These are phyloP conservation scores for Candida incommunis DNA, from an alignment of 805 yeast species.

Conservation along the genomic window DNA sequence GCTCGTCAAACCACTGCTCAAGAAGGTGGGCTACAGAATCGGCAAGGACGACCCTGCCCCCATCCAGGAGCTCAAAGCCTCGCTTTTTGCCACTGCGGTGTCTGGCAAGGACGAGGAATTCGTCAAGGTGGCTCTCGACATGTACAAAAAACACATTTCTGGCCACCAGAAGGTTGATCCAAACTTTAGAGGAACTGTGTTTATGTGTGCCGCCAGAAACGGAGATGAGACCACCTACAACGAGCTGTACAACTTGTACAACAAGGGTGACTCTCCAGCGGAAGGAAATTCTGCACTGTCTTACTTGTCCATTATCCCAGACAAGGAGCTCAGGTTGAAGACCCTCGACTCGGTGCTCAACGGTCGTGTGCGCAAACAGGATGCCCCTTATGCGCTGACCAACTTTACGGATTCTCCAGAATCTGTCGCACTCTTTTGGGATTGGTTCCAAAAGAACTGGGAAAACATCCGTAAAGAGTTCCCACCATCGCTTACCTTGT, in stretches of 20 bases:
- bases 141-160: conserved; percentile 38
- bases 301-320: conserved; percentile 50
- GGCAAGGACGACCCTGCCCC: conserved; percentile 36
- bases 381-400: conserved; percentile 61
- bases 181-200: conserved; percentile 53
- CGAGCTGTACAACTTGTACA: conserved; percentile 43
- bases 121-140: conserved; percentile 19
- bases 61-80: conserved; percentile 52
- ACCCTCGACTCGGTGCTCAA: conserved; percentile 43
- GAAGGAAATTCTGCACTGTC: conserved; percentile 60
- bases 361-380: conserved; percentile 50
- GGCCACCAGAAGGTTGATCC: conserved; percentile 63
- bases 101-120: conserved; percentile 20
- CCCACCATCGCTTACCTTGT: conserved; percentile 73
- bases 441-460: conserved; percentile 66
- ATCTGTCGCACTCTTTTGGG: conserved; percentile 61
- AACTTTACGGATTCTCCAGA: conserved; percentile 49
- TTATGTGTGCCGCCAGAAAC: conserved; percentile 45
- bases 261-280: conserved; percentile 44
- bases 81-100: conserved; percentile 29
- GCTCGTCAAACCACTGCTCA: conserved; percentile 40
- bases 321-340: conserved; percentile 37
- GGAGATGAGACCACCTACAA: conserved; percentile 56
- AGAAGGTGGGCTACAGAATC: conserved; percentile 53
- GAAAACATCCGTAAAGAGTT: conserved; percentile 46